These are phyloP conservation scores for Rhizopogon roseolus DNA, from an alignment of 768 basidiomycete genomes.

Conservation along the genomic window DNA sequence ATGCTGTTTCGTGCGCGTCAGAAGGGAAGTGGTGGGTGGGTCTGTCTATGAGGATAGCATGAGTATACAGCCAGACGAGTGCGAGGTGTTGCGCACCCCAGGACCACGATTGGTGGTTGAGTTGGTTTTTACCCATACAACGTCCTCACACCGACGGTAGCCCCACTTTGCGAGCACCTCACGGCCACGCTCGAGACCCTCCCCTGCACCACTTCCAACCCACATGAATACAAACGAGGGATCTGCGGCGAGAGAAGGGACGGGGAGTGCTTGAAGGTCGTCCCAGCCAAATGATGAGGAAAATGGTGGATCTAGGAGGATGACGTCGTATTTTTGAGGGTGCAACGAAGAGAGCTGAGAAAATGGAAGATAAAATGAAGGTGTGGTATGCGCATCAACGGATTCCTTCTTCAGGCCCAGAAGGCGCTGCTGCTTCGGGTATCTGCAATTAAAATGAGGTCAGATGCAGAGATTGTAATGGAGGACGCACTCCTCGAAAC, in stretches of 20 bases:
- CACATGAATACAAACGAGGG: constrained; percentile 94
- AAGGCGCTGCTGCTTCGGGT: constrained; percentile 89
- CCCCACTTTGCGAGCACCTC: constrained; percentile 94
- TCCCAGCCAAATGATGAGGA: constrained; percentile 86
- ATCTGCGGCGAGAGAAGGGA: constrained; percentile 80
- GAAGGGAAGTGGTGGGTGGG: constrained; percentile 77
- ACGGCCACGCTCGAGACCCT: constrained; percentile 87
- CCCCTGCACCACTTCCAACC: constrained; percentile 89
- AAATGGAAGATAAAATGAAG: constrained; percentile 68
- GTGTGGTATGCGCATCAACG: constrained; percentile 63
- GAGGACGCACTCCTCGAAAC: constrained; percentile 85
- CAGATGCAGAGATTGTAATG: not conserved
- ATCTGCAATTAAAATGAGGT: constrained; percentile 45
- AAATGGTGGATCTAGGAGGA: constrained; percentile 88
- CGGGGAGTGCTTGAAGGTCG: constrained; percentile 73
- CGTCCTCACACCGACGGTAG: constrained; percentile 91
- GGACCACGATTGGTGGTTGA: constrained; percentile 64
- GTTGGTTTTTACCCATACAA: constrained; percentile 98
- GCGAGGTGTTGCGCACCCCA: constrained; percentile 45
- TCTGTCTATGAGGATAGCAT: constrained; percentile 51
- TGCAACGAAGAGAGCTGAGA: constrained; percentile 52
- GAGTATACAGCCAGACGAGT: not conserved
- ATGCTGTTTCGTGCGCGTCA: constrained; percentile 91
- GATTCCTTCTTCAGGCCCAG: constrained; percentile 78
- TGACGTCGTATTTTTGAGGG: constrained; percentile 81